These are phyloP conservation scores for Aspergillus luchuensis DNA, from an alignment of 2,329 filamentous ascomycete genomes.

Conservation along the genomic window DNA sequence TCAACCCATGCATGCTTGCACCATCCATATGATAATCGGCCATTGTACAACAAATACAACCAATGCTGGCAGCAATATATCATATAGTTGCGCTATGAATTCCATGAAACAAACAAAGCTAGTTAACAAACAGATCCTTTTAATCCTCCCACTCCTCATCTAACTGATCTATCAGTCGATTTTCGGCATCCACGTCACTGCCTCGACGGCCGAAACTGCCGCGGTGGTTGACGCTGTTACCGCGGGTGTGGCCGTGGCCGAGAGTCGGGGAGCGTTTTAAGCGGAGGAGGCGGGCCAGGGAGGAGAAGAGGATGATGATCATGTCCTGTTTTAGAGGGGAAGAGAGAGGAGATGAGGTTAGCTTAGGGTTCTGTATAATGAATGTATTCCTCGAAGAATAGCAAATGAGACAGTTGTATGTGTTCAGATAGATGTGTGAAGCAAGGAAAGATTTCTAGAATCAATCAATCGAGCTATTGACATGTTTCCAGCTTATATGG, in stretches of 20 bases:
- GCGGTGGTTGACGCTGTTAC: slow-evolving; percentile 26
- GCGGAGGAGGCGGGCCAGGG: slow-evolving; percentile 44
- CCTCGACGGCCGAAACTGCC: slow-evolving; percentile 35
- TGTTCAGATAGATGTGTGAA: neutral
- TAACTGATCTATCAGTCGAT: slow-evolving; percentile 89
- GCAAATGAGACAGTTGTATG: too few species aligned
- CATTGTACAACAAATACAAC: too few species aligned
- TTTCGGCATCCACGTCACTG: slow-evolving; percentile 72
- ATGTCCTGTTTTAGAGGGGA: slow-evolving; percentile 44
- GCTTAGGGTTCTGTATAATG: neutral
- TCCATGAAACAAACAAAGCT: neutral
- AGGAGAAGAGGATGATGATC: slow-evolving; percentile 50
- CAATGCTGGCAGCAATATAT: too few species aligned
- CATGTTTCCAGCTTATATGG: too few species aligned
- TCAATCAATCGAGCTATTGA: too few species aligned
- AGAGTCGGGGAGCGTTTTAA: slow-evolving; percentile 34
- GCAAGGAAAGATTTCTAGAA: slow-evolving; percentile 6
- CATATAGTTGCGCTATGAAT: too few species aligned
- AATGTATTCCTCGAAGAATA: too few species aligned
- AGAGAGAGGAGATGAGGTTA: slow-evolving; percentile 7
- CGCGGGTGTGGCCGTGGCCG: slow-evolving; percentile 42
- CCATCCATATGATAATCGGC: too few species aligned
- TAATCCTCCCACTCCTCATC: slow-evolving; percentile 95
- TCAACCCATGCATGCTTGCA: too few species aligned
- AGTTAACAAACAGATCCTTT: neutral